Base-by-base conservation (phyloP, 768 basidiomycete genomes). In the Hypholoma fasciculare region DNA sequence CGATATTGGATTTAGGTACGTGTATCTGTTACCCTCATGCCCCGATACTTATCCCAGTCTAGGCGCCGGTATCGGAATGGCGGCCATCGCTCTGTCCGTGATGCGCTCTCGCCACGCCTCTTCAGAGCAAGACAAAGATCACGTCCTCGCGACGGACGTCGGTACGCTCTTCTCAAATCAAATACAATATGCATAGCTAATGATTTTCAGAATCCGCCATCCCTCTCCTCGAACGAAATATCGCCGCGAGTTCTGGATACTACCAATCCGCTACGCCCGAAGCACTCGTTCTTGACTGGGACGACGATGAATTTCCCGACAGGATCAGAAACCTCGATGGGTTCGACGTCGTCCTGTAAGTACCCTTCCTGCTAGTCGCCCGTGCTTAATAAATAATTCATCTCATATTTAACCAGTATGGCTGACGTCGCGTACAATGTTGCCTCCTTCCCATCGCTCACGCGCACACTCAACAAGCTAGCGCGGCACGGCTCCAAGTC, bases 401-500 rank as follows among this genome's bases (percentile, higher is more conserved):
- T 17, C 43, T 30, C 47, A 23, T 23, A 26, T 8, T 49, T 14
- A n/a, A n/a, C n/a, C 27, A 23, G 20, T 11, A 94, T 96, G 87
- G 91, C 94, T 11, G 94, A 97, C 65, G 92, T 96, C 7, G 89
- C 93, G 1, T 96, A 96, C 76, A 96, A 97, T 73, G 92, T 91
- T 0, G 74, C 86, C 1, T 90, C 92, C 1, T 97, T 96, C 71
- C 84, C 90, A 2, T 78, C 89, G 0, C 83, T 96, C 40, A 71
- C 93, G 16, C 73, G 74, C 17, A 50, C 93, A 74, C 72, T 97
- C 95, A 0, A 82, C 83, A 0, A 76, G 64, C 69, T 96, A 90
- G 42, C 95, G 84, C 68, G 96, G 87, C 68, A 96, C 95, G 75
- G 95, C 96, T 4, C 92, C 92, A 49, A 96, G 67, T 7, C 96